phyloP scores from a whole-genome alignment of 768 basidiomycete genomes.

The Clavulina sp. region DNA sequence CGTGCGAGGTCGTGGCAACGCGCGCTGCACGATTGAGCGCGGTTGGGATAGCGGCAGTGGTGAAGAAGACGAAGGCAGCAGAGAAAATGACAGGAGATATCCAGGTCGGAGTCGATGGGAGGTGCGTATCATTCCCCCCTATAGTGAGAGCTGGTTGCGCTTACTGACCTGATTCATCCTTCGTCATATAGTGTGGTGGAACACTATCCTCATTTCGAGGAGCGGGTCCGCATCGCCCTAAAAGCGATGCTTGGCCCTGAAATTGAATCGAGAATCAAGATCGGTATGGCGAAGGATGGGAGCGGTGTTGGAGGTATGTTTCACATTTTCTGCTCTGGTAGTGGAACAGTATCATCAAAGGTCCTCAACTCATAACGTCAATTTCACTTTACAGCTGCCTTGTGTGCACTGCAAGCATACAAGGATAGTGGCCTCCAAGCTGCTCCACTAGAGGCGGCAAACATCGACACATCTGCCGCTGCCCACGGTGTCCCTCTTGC shows the following conservation, averaged over 20 bases:
- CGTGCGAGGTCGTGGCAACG: constrained; percentile 54
- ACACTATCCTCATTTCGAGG: constrained; percentile 78
- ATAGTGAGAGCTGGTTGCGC: not conserved
- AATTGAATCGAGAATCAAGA: constrained; percentile 60
- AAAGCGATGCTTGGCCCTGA: constrained; percentile 59
- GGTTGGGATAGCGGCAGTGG: constrained; percentile 69
- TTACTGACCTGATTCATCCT: not conserved
- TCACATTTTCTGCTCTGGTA: not conserved
- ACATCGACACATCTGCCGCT: not conserved
- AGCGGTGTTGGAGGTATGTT: constrained; percentile 86
- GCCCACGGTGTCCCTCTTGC: no score
- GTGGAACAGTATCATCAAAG: not conserved
- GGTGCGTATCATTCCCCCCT: constrained; percentile 27
- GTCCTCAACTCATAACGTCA: not conserved
- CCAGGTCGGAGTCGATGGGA: constrained; percentile 84
- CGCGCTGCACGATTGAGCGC: constrained; percentile 75
- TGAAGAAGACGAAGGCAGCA: constrained; percentile 51
- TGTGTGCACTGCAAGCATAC: constrained; percentile 10
- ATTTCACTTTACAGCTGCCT: not conserved
- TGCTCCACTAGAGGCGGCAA: not conserved
- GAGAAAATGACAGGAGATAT: constrained; percentile 29
- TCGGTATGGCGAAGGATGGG: constrained; percentile 93
- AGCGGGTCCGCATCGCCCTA: constrained; percentile 55
- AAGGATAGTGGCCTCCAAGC: not conserved
- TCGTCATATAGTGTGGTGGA: constrained; percentile 56